These are phyloP conservation scores for Backusella circina DNA, from an alignment of 192 early-diverging fungal genomes.

Conservation along the genomic window DNA sequence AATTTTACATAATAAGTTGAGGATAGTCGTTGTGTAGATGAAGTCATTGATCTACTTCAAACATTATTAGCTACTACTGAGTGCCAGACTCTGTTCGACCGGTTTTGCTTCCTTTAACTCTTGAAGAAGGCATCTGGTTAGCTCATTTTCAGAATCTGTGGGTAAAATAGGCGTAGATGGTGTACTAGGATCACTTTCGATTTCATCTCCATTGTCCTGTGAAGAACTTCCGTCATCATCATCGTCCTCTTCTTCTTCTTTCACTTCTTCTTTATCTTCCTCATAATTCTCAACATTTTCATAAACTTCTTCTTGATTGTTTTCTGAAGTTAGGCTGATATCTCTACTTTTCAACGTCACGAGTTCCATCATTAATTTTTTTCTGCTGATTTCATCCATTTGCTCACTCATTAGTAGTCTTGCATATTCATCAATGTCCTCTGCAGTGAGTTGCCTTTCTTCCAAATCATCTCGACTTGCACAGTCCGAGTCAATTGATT, in stretches of 20 bases:
- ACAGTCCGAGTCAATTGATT: not conserved
- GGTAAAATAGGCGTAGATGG: not conserved
- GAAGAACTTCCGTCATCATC: not conserved
- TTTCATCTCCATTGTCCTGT: not conserved
- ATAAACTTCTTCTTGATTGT: not conserved
- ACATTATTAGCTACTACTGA: not conserved
- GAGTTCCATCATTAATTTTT: not conserved
- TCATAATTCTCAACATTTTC: not conserved
- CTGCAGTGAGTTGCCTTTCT: not conserved
- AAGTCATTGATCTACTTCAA: not conserved
- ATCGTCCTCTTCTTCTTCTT: not conserved
- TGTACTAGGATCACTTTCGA: conserved; percentile 3
- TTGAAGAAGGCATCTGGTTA: not conserved
- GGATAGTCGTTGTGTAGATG: not conserved
- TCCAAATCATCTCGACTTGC: not conserved
- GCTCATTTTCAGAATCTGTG: not conserved
- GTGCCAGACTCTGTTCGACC: not conserved
- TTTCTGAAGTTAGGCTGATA: not conserved
- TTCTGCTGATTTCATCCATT: not conserved
- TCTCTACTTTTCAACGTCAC: not conserved
- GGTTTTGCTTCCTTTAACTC: not conserved
- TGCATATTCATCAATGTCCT: not conserved
- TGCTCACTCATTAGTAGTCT: not conserved
- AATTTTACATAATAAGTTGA: not conserved
- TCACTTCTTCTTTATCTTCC: not conserved